Conservation (phyloP, 2,329 filamentous ascomycete genomes). For the Penicillium sp. region DNA sequence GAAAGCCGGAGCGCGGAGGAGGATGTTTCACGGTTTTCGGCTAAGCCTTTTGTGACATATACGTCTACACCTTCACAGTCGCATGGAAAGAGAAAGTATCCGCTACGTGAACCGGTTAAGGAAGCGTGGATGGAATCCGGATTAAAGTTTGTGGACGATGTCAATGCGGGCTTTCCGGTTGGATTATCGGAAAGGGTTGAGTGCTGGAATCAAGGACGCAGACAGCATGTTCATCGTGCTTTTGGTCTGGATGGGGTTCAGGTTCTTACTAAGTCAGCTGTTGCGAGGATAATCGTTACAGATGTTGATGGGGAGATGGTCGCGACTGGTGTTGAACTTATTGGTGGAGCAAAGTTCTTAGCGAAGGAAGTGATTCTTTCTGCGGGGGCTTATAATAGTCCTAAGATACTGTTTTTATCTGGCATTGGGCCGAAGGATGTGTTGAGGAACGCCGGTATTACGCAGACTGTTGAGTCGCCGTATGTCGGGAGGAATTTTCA, state of each 20-base stretch:
- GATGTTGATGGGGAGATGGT: too few species aligned
- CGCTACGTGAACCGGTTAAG: not conserved
- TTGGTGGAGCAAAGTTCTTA: not conserved
- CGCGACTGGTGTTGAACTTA: not conserved
- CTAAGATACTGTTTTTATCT: not conserved
- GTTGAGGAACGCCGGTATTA: not conserved
- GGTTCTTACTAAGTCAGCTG: not conserved
- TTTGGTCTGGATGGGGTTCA: not conserved
- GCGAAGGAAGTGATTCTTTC: slow-evolving; percentile 2
- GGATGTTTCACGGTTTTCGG: not conserved
- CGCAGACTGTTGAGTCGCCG: not conserved
- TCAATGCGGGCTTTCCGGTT: not conserved
- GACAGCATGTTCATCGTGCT: not conserved
- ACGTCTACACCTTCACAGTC: not conserved
- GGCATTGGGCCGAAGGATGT: not conserved
- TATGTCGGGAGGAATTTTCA: not conserved
- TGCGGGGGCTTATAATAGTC: not conserved
- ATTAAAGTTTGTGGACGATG: not conserved
- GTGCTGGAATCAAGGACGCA: not conserved
- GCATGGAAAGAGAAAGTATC: not conserved
- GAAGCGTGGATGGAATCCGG: not conserved
- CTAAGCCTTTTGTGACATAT: not conserved
- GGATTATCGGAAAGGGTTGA: not conserved
- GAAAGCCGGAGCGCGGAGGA: not conserved
- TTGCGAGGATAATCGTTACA: not conserved